phyloP scores from a whole-genome alignment of 306 rosid genomes.

The Citrullus amarus region DNA sequence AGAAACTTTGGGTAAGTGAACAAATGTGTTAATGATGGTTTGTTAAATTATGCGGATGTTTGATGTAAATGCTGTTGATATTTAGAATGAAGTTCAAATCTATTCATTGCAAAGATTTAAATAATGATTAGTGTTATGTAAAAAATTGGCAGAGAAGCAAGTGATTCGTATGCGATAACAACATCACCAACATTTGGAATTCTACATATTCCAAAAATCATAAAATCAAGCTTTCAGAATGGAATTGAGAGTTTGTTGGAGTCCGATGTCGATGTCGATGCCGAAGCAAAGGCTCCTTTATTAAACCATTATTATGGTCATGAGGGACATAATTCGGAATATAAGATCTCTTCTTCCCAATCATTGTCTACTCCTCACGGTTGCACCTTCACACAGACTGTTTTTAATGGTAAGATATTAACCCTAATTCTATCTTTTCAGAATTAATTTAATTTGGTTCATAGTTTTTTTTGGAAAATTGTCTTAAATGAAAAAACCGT shows the following conservation, averaged over 20 bases:
- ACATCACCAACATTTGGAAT: slow-evolving; percentile 8
- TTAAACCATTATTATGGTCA: slow-evolving; percentile 14
- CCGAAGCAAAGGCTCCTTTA: slow-evolving; percentile 22
- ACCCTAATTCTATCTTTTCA: not conserved
- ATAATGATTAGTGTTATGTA: not conserved
- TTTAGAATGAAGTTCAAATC: no score
- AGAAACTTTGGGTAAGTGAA: no score
- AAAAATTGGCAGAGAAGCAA: slow-evolving; percentile 34
- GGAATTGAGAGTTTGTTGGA: not conserved
- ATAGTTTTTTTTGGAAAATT: no score
- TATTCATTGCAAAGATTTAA: no score
- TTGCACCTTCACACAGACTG: slow-evolving; percentile 65
- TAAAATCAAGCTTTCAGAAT: not conserved
- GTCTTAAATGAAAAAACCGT: no score
- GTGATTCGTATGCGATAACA: slow-evolving; percentile 58
- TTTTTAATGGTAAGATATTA: slow-evolving; percentile 43
- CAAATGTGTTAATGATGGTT: no score
- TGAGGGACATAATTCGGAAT: not conserved
- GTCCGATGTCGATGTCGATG: not conserved
- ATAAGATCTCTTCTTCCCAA: slow-evolving; percentile 22
- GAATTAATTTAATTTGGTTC: not conserved
- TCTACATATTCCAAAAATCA: not conserved
- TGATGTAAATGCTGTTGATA: no score
- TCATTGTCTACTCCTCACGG: slow-evolving; percentile 32
- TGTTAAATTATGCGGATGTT: no score